Percentiles rank a stretch among this genome's conserved stretches.
phyloP scores from a whole-genome alignment of 2,329 filamentous ascomycete species.

The Monosporascus cannonballus region DNA sequence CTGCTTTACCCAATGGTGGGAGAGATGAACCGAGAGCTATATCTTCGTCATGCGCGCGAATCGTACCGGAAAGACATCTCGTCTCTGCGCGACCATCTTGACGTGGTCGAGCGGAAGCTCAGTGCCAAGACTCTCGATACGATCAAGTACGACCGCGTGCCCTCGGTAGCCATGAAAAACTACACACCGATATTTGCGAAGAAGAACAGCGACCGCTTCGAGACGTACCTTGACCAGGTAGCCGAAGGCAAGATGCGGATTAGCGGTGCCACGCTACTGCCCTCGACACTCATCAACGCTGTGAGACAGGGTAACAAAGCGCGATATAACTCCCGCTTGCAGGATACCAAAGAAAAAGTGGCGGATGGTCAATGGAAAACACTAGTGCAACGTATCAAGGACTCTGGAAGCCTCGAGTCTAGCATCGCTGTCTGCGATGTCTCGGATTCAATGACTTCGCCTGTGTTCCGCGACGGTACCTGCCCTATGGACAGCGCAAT shows the following conservation, averaged over 20 bases:
- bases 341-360: constrained; percentile 28
- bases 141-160: constrained; percentile 52
- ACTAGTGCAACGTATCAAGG: constrained; percentile 50
- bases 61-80: constrained; percentile 45
- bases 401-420: constrained; percentile 45
- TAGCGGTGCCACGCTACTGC: constrained; percentile 50
- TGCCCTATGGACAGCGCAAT: constrained; percentile 47
- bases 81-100: constrained; percentile 45
- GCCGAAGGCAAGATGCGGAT: constrained; percentile 41
- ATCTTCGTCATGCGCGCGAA: constrained; percentile 49
- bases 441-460: constrained; percentile 43
- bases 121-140: constrained; percentile 36
- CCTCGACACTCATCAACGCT: constrained; percentile 38
- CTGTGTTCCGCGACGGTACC: constrained; percentile 38
- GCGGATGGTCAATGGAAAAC: constrained; percentile 49
- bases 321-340: not conserved
- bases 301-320: constrained; percentile 4
- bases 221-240: constrained; percentile 42
- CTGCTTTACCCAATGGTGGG: constrained; percentile 36
- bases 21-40: constrained; percentile 35
- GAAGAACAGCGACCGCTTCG: constrained; percentile 46
- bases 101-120: constrained; percentile 48
- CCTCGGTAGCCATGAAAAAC: constrained; percentile 50
- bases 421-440: constrained; percentile 54
- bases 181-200: constrained; percentile 42